A percentile compares a stretch with the other conserved stretches of the same genome.
Conservation (phyloP, 2,329 filamentous ascomycete genomes). For the Cladosporium halotolerans region DNA sequence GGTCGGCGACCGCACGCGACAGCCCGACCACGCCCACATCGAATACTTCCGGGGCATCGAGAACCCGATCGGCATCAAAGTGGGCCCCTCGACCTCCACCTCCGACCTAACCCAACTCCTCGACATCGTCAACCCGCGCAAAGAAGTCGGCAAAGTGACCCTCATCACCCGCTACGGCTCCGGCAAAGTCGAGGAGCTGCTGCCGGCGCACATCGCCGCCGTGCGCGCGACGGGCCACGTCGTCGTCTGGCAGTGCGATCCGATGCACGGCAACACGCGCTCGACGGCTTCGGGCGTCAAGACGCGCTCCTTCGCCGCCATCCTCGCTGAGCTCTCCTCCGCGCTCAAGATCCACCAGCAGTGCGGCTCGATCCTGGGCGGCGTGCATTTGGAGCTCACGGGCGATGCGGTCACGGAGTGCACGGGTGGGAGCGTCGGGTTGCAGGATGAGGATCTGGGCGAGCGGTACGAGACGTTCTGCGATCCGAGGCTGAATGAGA, state of each 20-base stretch:
- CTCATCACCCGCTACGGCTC: constrained; percentile 94
- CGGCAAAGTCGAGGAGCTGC: constrained; percentile 63
- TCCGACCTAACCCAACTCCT: constrained; percentile 73
- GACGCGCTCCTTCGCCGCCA: constrained; percentile 84
- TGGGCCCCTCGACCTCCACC: constrained; percentile 76
- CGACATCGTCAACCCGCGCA: constrained; percentile 73
- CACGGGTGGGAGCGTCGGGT: constrained; percentile 77
- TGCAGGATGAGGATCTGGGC: constrained; percentile 81
- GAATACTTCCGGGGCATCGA: constrained; percentile 96
- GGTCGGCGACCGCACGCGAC: constrained; percentile 94
- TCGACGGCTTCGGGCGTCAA: constrained; percentile 73
- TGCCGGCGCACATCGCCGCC: constrained; percentile 80
- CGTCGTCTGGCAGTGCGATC: constrained; percentile 97
- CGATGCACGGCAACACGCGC: constrained; percentile 83
- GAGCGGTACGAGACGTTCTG: constrained; percentile 95
- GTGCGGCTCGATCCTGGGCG: constrained; percentile 79
- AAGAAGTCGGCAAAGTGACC: constrained; percentile 87
- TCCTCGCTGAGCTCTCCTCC: constrained; percentile 78
- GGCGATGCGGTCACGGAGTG: constrained; percentile 97
- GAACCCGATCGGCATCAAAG: constrained; percentile 94
- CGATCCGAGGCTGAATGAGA: constrained; percentile 92
- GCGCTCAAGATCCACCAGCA: constrained; percentile 80
- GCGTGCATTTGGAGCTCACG: constrained; percentile 90
- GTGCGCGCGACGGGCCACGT: constrained; percentile 70
- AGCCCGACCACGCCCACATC: constrained; percentile 87